Conservation (phyloP, 192 early-diverging fungal genomes). For the Backusella psychrophila region DNA sequence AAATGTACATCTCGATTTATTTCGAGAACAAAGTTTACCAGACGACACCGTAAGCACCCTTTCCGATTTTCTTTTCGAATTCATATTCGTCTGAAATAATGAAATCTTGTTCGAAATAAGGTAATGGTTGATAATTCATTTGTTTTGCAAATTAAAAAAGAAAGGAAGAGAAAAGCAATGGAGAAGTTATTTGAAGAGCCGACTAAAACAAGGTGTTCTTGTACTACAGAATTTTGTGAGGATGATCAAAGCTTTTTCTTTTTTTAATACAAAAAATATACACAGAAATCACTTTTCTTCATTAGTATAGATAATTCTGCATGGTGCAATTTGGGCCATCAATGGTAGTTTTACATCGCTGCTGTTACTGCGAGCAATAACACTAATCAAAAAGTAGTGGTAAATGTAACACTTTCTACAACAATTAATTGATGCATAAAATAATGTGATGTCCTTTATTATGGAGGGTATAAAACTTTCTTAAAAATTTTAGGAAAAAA, state of each 20-base stretch:
- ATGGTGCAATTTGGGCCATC: too few species aligned
- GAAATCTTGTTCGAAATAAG: conserved; percentile 32
- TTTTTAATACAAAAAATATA: too few species aligned
- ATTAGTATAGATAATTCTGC: too few species aligned
- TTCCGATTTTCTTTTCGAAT: conserved; percentile 75
- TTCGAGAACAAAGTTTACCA: conserved; percentile 51
- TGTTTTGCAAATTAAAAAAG: background rate
- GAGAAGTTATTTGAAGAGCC: background rate
- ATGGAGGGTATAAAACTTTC: too few species aligned
- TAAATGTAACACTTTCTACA: too few species aligned
- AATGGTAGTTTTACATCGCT: too few species aligned
- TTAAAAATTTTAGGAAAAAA: too few species aligned
- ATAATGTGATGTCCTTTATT: too few species aligned
- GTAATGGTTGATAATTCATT: conserved; percentile 23
- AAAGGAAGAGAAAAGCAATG: background rate
- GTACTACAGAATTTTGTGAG: background rate
- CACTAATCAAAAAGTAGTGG: too few species aligned
- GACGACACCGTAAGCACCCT: conserved; percentile 87
- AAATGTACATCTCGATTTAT: background rate
- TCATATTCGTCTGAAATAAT: conserved; percentile 50
- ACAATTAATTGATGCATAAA: too few species aligned
- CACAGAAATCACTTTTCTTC: too few species aligned
- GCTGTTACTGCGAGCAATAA: too few species aligned
- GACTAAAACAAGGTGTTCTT: background rate
- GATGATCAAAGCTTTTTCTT: background rate